These are phyloP conservation scores for Porcisia hertigi DNA, from an alignment of 208 protist genomes.

Conservation along the genomic window DNA sequence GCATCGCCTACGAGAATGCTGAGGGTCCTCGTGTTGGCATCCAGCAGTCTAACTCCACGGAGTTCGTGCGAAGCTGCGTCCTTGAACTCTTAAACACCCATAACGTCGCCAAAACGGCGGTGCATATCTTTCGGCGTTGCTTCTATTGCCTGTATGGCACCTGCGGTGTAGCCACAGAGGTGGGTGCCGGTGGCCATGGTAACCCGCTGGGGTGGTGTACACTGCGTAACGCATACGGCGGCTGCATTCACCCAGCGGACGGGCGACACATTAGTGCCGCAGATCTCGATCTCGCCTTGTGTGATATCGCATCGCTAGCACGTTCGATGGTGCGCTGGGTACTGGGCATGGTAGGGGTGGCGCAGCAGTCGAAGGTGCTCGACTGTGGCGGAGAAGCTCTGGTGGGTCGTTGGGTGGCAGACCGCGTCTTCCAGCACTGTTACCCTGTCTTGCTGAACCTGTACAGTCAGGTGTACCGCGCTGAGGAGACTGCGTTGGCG, in stretches of 20 bases:
- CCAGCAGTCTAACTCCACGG: constrained; percentile 40
- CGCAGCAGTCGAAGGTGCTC: constrained; percentile 32
- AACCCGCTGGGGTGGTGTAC: constrained; percentile 71
- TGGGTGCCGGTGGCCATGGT: constrained; percentile 44
- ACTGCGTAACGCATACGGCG: constrained; percentile 61
- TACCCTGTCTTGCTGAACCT: constrained; percentile 70
- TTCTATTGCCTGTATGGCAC: constrained; percentile 87
- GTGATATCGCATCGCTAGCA: constrained; percentile 73
- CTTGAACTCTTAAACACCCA: constrained; percentile 51
- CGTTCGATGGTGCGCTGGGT: constrained; percentile 70
- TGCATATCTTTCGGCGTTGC: constrained; percentile 81
- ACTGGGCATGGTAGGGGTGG: constrained; percentile 46
- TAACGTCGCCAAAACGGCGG: constrained; percentile 30
- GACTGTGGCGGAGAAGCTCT: constrained; percentile 39
- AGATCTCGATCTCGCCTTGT: constrained; percentile 71
- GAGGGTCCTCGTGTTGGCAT: constrained; percentile 15
- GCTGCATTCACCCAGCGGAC: constrained; percentile 65
- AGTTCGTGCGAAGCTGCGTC: constrained; percentile 43
- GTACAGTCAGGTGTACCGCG: constrained; percentile 63
- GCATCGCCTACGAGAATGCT: constrained; percentile 3
- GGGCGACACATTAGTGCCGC: constrained; percentile 45
- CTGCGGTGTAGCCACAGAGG: constrained; percentile 53
- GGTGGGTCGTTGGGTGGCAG: constrained; percentile 62
- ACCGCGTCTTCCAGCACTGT: constrained; percentile 62
- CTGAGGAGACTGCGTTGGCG: constrained; percentile 47